Evolutionary conservation across 768 basidiomycete species (phyloP).

Genomic region (Russula olivacea): DNA sequence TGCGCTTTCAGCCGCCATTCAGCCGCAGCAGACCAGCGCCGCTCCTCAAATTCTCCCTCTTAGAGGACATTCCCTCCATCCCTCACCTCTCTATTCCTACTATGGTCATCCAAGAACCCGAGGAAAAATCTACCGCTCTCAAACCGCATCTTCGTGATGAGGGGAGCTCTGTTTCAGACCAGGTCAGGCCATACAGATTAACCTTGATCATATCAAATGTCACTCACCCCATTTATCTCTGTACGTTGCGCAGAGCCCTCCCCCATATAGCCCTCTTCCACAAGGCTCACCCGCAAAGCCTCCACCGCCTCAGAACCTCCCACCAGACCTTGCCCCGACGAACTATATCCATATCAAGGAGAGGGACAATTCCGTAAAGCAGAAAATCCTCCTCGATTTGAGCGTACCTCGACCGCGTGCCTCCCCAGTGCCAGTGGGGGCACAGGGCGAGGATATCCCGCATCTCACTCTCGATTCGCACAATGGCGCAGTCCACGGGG

Average conservation of each 20-base stretch:
- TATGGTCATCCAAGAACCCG: constrained; percentile 6
- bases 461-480: constrained; percentile 9
- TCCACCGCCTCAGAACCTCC: not conserved
- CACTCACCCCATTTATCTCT: not conserved
- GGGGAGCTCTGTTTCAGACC: not conserved
- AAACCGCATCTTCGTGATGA: not conserved
- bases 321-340: constrained; percentile 11
- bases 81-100: not conserved
- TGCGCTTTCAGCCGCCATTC: not conserved
- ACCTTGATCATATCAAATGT: not conserved
- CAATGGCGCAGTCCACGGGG: constrained; percentile 8
- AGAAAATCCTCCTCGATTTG: constrained; percentile 12
- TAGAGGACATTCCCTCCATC: no score
- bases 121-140: not conserved
- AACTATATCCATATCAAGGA: constrained; percentile 16
- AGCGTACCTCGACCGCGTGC: constrained; percentile 6
- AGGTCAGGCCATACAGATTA: not conserved
- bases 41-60: not conserved
- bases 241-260: constrained; percentile 2
- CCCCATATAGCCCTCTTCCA: constrained; percentile 5
- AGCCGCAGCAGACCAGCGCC: not conserved
- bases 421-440: not conserved
- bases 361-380: constrained; percentile 3
- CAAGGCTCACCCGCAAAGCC: not conserved
- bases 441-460: not conserved